Conservation (phyloP, 805 yeast genomes). For the Cyberlindnera misumaiensis region DNA sequence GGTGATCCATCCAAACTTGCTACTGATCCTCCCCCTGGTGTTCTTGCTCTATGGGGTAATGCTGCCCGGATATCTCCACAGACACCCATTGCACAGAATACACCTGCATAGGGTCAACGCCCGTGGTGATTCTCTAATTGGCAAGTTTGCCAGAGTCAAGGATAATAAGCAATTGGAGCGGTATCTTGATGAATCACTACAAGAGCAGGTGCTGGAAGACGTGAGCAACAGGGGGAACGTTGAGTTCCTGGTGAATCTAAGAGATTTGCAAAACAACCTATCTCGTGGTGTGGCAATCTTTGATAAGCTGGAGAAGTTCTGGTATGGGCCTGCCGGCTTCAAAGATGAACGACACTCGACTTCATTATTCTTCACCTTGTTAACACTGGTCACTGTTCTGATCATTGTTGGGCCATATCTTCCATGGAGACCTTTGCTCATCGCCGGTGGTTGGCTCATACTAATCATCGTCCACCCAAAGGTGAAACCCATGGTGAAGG, state of each 20-base stretch:
- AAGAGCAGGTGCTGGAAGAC: constrained; percentile 19
- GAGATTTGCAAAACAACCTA: constrained; percentile 65
- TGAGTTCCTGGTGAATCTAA: constrained; percentile 50
- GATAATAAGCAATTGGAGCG: constrained; percentile 3
- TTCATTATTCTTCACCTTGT: constrained; percentile 40
- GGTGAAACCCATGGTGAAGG: constrained; percentile 24
- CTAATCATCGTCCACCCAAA: constrained; percentile 57
- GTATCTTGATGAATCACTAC: constrained; percentile 5
- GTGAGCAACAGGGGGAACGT: constrained; percentile 27
- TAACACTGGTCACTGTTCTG: constrained; percentile 31
- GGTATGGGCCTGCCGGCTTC: constrained; percentile 62
- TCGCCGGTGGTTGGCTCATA: constrained; percentile 49
- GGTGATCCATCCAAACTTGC: constrained; percentile 65
- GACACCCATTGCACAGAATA: constrained; percentile 55
- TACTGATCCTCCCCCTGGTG: constrained; percentile 57
- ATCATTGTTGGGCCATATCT: constrained; percentile 42
- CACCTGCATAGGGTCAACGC: constrained; percentile 32
- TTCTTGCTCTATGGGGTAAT: constrained; percentile 49
- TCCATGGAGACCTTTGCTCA: constrained; percentile 60
- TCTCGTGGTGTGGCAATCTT: constrained; percentile 43
- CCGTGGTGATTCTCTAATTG: constrained; percentile 50
- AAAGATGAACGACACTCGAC: constrained; percentile 64
- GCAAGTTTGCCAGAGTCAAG: constrained; percentile 28
- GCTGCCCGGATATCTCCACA: constrained; percentile 60
- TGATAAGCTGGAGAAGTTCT: constrained; percentile 46